Conservation (phyloP, 140 eudicot species). For the Cichorium intybus region DNA sequence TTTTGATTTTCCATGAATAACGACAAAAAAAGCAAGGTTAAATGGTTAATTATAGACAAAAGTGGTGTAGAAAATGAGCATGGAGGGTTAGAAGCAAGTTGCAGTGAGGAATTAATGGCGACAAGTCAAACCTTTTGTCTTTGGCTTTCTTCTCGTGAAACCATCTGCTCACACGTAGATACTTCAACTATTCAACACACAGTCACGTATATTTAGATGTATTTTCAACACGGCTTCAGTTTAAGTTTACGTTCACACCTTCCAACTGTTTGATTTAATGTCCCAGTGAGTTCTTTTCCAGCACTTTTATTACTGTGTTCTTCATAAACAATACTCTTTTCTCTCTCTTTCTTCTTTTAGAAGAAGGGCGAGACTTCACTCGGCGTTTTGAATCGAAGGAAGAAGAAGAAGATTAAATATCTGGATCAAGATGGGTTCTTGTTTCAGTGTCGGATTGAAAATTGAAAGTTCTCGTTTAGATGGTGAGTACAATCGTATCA, state of each 20-base stretch:
- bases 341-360: neutral
- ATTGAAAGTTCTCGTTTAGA: constrained; percentile 64
- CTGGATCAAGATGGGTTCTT: constrained; percentile 56
- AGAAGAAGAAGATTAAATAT: constrained; percentile 3
- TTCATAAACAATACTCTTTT: neutral
- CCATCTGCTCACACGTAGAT: constrained; percentile 24
- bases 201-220: constrained; percentile 2
- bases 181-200: constrained; percentile 24
- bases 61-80: constrained; percentile 2
- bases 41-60: neutral
- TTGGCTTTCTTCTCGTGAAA: constrained; percentile 33
- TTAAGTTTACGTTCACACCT: constrained; percentile 14
- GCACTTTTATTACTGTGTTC: neutral
- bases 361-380: constrained; percentile 1
- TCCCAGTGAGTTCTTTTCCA: constrained; percentile 11
- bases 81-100: constrained; percentile 10
- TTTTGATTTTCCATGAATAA: constrained; percentile 8
- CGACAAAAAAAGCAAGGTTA: constrained; percentile 10
- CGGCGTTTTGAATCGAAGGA: neutral
- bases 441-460: constrained; percentile 63
- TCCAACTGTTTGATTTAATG: constrained; percentile 35
- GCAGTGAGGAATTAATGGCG: constrained; percentile 19
- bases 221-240: constrained; percentile 2
- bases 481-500: constrained; percentile 34
- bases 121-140: constrained; percentile 45